Base-by-base conservation (phyloP, 805 yeast genomes). In the Yarrowia sp. region DNA sequence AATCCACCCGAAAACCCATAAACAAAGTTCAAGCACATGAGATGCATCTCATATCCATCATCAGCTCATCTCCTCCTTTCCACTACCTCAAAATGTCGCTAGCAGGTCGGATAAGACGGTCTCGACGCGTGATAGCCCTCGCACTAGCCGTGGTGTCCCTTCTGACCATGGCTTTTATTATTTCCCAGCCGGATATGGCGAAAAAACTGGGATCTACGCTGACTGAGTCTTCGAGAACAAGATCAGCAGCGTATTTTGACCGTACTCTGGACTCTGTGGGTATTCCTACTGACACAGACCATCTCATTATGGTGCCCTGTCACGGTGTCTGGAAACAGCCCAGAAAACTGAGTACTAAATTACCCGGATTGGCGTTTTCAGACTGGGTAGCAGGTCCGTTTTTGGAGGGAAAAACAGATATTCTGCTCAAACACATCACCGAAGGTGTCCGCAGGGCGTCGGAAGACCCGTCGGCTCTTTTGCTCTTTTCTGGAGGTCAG, bases 401-500 rank as follows among this genome's bases (percentile, higher is more conserved):
- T 32, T 36, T 61, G 10, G 38, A 61, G 22, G 64, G 64, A 3
- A 44, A 61, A 6, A 61, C 64, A 2, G 44, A 44, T 14, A 61
- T 38, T 36, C 21, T 61, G 21, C 43, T 61, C 11, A 48, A 44
- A 14, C 64, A 61, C 21, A 46, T 61, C n/a, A 36, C 35, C 17
- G 56, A 35, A 19, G 64, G 36, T 1, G 44, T 35, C 1, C 24
- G 56, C 6, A 26, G 33, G 4, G 64, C 64, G 6, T 38, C 48
- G 1, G 58, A 30, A 22, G 56, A 61, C 12, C 58, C 56, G 14
- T 10, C 24, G 10, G 26, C 58, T 10, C 36, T 61, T 0, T 14
- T 61, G 16, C 35, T 61, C 17, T 61, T 61, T n/a, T 61, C 64
- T 1, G 64, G 64, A 24, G 64, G 64, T 9, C 46, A 35, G 26